Evolutionary conservation across 2,329 filamentous ascomycete species (phyloP).

Genomic region (Neonectria hederae): DNA sequence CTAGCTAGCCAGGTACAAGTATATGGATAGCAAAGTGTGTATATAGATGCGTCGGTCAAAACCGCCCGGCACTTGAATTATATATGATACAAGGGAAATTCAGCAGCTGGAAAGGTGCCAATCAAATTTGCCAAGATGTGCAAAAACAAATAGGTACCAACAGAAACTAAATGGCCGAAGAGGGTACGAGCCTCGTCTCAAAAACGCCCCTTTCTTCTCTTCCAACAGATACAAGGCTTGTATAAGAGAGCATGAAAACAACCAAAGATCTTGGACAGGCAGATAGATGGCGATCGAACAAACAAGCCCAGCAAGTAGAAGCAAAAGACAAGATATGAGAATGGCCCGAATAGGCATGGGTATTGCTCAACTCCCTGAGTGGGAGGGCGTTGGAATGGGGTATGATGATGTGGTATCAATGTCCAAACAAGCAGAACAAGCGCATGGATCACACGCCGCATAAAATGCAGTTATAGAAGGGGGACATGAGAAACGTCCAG

Average conservation of each 20-base stretch:
- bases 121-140: slow-evolving; percentile 17
- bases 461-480: slow-evolving; percentile 29
- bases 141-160: slow-evolving; percentile 17
- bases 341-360: slow-evolving; percentile 20
- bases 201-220: slow-evolving; percentile 15
- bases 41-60: slow-evolving; percentile 24
- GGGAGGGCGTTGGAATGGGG: slow-evolving; percentile 3
- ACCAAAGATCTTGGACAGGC: slow-evolving; percentile 6
- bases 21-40: slow-evolving; percentile 24
- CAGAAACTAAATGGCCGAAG: slow-evolving; percentile 15
- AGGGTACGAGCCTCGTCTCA: slow-evolving; percentile 6
- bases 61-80: slow-evolving; percentile 28
- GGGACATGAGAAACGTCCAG: slow-evolving; percentile 34
- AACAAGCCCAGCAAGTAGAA: slow-evolving; percentile 12
- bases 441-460: slow-evolving; percentile 14
- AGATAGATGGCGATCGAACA: slow-evolving; percentile 8
- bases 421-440: slow-evolving; percentile 34
- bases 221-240: slow-evolving; percentile 16
- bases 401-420: slow-evolving; percentile 32
- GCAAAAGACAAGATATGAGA: slow-evolving; percentile 11
- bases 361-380: slow-evolving; percentile 36
- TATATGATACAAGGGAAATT: slow-evolving; percentile 29
- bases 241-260: slow-evolving; percentile 14
- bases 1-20: slow-evolving; percentile 26
- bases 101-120: slow-evolving; percentile 6